Percentiles rank a stretch among this genome's conserved stretches.
Evolutionary conservation across 805 yeast species (phyloP).

Genomic region (Saccharomycopsis malanga): DNA sequence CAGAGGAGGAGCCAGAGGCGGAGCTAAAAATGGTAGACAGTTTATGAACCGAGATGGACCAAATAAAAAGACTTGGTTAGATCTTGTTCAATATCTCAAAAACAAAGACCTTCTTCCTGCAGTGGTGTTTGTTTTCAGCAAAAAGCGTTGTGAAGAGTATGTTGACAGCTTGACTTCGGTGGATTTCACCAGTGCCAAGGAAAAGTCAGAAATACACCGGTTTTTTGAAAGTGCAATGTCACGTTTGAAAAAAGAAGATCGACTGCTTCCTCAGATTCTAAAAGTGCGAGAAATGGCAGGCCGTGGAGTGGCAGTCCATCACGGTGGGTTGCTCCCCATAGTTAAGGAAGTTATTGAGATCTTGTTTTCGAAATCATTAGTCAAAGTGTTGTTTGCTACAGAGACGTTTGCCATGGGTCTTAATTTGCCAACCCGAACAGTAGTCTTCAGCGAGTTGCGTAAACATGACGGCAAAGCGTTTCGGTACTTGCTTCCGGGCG

Average conservation of each 20-base stretch:
- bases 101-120: conserved; percentile 75
- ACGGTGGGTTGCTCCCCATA: conserved; percentile 88
- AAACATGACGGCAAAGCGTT: conserved; percentile 87
- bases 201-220: conserved; percentile 87
- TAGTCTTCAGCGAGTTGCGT: conserved; percentile 75
- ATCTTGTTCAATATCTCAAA: conserved; percentile 63
- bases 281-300: conserved; percentile 74
- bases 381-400: conserved; percentile 90
- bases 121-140: conserved; percentile 88
- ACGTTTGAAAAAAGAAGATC: conserved; percentile 82
- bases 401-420: conserved; percentile 99
- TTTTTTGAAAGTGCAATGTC: conserved; percentile 85
- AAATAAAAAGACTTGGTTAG: conserved; percentile 70
- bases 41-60: conserved; percentile 54
- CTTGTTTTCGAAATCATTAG: conserved; percentile 75
- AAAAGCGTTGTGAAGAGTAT: conserved; percentile 88
- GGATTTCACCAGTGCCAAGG: conserved; percentile 77
- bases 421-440: conserved; percentile 94
- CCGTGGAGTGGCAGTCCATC: conserved; percentile 94
- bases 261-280: conserved; percentile 86
- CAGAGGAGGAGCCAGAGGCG: conserved; percentile 24
- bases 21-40: conserved; percentile 23
- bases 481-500: conserved; percentile 86
- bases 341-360: conserved; percentile 93
- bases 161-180: conserved; percentile 70